These are phyloP conservation scores for Fusarium sterilihyphosum DNA, from an alignment of 2,329 filamentous ascomycete species.

Conservation along the genomic window DNA sequence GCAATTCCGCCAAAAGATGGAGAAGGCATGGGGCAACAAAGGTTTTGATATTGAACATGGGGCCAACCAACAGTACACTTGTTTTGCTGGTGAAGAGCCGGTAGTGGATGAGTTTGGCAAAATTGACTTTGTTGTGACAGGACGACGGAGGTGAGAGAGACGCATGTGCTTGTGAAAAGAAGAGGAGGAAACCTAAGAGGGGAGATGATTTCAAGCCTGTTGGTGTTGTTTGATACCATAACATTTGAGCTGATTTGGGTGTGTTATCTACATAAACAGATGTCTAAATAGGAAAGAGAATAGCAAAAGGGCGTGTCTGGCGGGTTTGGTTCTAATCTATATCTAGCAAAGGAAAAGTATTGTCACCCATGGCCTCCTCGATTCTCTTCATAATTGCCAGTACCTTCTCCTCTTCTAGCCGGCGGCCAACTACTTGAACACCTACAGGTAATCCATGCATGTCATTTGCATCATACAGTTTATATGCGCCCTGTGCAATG, in stretches of 20 bases:
- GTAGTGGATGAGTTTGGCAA: conserved; percentile 37
- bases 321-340: conserved; percentile 50
- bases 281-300: neutral
- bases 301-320: neutral
- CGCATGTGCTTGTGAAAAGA: too few relatives aligned
- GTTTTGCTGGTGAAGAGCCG: conserved; percentile 9
- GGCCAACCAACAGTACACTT: conserved; percentile 11
- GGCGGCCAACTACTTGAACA: conserved; percentile 82
- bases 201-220: neutral
- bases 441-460: conserved; percentile 92
- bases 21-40: conserved; percentile 45
- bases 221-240: neutral
- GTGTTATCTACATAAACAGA: neutral
- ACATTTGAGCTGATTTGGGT: neutral
- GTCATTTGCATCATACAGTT: conserved; percentile 80
- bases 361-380: conserved; percentile 74
- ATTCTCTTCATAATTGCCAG: conserved; percentile 81
- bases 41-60: conserved; percentile 42
- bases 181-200: neutral
- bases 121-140: conserved; percentile 7
- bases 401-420: conserved; percentile 89
- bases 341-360: conserved; percentile 63
- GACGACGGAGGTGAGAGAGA: neutral
- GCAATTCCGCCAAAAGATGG: conserved; percentile 62
- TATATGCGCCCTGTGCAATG: conserved; percentile 84